These are phyloP conservation scores for Rhizopus arrhizus DNA, from an alignment of 371 early-diverging fungal species.

Conservation along the genomic window DNA sequence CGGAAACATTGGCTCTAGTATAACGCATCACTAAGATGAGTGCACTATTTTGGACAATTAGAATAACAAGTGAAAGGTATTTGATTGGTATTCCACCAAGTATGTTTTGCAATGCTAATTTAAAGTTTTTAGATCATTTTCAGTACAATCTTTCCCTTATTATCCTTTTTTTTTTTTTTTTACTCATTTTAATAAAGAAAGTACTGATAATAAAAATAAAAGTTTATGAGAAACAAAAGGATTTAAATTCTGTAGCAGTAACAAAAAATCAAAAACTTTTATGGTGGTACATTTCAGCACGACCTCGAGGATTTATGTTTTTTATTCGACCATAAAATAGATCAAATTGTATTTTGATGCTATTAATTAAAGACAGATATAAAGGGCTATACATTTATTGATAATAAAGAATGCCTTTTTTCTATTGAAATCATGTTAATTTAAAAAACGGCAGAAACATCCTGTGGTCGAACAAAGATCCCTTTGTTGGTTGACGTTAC, in stretches of 20 bases:
- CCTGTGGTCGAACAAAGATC: conserved; percentile 34
- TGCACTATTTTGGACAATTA: conserved; percentile 84
- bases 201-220: not conserved
- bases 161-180: not conserved
- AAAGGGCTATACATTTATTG: no score
- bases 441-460: conserved; percentile 20
- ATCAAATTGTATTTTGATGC: no score
- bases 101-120: not conserved
- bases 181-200: not conserved
- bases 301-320: no score
- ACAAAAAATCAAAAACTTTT: not conserved
- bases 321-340: no score
- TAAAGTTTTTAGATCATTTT: not conserved
- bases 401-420: no score
- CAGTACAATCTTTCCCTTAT: not conserved
- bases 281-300: not conserved
- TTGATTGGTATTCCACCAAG: conserved; percentile 42
- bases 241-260: not conserved
- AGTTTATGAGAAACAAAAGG: not conserved
- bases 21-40: conserved; percentile 80
- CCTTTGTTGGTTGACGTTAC: conserved; percentile 27
- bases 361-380: no score
- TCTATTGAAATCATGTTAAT: not conserved
- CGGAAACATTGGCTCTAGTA: conserved; percentile 52
- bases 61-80: conserved; percentile 73